A percentile compares a stretch with the other conserved stretches of the same genome.
phyloP scores from a whole-genome alignment of 78 protist genomes.

The Blattamonas nauphoetae region DNA sequence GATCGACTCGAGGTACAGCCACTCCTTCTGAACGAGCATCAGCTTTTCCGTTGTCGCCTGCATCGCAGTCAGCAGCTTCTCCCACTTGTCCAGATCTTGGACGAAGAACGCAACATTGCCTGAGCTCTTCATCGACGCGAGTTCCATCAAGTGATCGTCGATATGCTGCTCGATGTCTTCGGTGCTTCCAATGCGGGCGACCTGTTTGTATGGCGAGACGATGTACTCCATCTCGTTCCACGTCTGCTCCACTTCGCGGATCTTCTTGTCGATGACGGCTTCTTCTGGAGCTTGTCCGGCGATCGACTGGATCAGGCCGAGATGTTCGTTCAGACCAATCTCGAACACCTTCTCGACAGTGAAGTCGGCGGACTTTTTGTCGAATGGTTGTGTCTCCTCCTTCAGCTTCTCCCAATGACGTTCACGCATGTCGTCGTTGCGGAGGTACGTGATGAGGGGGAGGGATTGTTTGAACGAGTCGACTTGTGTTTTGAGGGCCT shows the following conservation, averaged over 20 bases:
- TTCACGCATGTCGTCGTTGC: constrained; percentile 38
- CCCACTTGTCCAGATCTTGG: constrained; percentile 59
- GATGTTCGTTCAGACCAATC: constrained; percentile 46
- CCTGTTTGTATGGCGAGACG: not conserved
- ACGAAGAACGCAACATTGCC: constrained; percentile 41
- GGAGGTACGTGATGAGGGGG: constrained; percentile 51
- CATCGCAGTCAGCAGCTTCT: constrained; percentile 33
- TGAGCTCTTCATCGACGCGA: constrained; percentile 53
- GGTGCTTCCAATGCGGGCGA: not conserved
- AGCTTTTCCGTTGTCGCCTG: constrained; percentile 51
- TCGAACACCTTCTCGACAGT: constrained; percentile 38
- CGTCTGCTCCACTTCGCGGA: constrained; percentile 9
- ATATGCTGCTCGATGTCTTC: constrained; percentile 42
- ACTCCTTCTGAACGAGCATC: constrained; percentile 46
- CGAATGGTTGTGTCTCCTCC: constrained; percentile 31
- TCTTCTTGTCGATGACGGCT: constrained; percentile 28
- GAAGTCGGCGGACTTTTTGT: constrained; percentile 32
- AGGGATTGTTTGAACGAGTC: constrained; percentile 32
- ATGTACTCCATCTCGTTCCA: constrained; percentile 31
- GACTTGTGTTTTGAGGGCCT: constrained; percentile 4
- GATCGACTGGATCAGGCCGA: constrained; percentile 31
- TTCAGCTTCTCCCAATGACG: constrained; percentile 60
- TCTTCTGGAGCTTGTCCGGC: constrained; percentile 55
- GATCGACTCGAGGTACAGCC: constrained; percentile 71
- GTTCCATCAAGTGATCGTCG: constrained; percentile 49